These are phyloP conservation scores for Cutaneotrichosporon mucoides DNA, from an alignment of 1,284 basidiomycete genomes.

Conservation along the genomic window DNA sequence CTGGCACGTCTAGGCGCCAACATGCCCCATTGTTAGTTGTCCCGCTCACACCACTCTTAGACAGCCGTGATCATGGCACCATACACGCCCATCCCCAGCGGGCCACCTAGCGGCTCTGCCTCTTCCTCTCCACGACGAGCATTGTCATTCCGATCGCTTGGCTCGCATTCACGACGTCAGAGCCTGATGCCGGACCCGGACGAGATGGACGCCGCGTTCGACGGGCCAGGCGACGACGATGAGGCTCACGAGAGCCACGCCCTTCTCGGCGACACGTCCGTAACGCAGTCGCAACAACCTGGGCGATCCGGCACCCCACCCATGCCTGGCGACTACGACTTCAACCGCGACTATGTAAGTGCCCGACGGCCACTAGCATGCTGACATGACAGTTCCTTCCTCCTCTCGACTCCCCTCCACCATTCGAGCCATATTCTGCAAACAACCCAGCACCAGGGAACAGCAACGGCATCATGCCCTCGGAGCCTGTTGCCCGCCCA, in stretches of 20 bases:
- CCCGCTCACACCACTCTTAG: too few relatives aligned
- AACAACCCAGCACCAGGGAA: conserved; percentile 65
- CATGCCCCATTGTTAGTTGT: not conserved
- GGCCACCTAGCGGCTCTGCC: not conserved
- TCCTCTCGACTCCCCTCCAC: conserved; percentile 75
- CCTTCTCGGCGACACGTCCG: conserved; percentile 2
- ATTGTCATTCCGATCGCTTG: conserved; percentile 22
- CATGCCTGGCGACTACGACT: conserved; percentile 63
- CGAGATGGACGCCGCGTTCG: conserved; percentile 50
- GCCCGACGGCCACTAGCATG: not conserved
- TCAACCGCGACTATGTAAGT: conserved; percentile 69
- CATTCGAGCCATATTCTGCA: conserved; percentile 60
- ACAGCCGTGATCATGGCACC: conserved; percentile 24
- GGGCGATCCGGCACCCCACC: conserved; percentile 5
- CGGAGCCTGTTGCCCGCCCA: conserved; percentile 52
- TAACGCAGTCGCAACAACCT: not conserved
- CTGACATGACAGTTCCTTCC: conserved; percentile 46
- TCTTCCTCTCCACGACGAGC: conserved; percentile 32
- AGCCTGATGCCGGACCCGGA: conserved; percentile 37
- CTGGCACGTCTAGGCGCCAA: too few relatives aligned
- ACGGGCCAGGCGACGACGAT: conserved; percentile 30
- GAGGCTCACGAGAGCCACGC: conserved; percentile 22
- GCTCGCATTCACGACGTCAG: conserved; percentile 15
- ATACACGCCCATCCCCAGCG: conserved; percentile 26
- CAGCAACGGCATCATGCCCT: conserved; percentile 69